These are phyloP conservation scores for Arachis hypogaea DNA, from an alignment of 306 rosid species.

Conservation along the genomic window DNA sequence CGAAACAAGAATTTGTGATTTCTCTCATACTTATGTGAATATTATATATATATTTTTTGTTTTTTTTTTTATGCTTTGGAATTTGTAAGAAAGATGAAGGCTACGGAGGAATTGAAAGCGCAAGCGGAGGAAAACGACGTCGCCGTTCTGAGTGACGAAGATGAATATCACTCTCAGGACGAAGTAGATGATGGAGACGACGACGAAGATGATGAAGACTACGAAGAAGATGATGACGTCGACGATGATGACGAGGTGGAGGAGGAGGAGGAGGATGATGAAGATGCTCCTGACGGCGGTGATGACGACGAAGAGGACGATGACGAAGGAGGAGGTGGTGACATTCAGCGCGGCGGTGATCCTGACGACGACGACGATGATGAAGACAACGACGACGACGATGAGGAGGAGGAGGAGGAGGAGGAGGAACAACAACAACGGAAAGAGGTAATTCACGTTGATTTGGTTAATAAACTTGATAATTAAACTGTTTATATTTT, in stretches of 20 bases:
- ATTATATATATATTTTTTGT: neutral
- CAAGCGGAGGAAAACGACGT: constrained; percentile 58
- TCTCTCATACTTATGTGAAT: constrained; percentile 25
- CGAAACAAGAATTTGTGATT: constrained; percentile 22
- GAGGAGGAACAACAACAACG: constrained; percentile 10
- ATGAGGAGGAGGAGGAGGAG: constrained; percentile 33
- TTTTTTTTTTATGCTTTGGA: constrained; percentile 10
- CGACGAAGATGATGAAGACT: constrained; percentile 55
- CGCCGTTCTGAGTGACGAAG: constrained; percentile 40
- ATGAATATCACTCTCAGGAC: constrained; percentile 42
- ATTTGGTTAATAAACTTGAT: constrained; percentile 24
- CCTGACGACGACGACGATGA: constrained; percentile 40
- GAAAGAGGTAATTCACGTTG: constrained; percentile 44
- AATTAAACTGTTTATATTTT: constrained; percentile 5
- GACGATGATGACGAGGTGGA: constrained; percentile 49
- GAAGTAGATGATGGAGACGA: constrained; percentile 61
- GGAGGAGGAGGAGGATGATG: constrained; percentile 44
- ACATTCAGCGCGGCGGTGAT: constrained; percentile 38
- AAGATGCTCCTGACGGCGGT: constrained; percentile 58
- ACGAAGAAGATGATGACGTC: constrained; percentile 39
- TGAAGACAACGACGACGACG: constrained; percentile 23
- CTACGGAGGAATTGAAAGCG: constrained; percentile 51
- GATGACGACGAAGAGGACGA: constrained; percentile 50
- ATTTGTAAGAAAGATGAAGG: constrained; percentile 69
- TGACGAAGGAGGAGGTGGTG: constrained; percentile 40